Base-by-base conservation (phyloP, 2,329 filamentous ascomycete genomes). In the Aaosphaeria arxii region DNA sequence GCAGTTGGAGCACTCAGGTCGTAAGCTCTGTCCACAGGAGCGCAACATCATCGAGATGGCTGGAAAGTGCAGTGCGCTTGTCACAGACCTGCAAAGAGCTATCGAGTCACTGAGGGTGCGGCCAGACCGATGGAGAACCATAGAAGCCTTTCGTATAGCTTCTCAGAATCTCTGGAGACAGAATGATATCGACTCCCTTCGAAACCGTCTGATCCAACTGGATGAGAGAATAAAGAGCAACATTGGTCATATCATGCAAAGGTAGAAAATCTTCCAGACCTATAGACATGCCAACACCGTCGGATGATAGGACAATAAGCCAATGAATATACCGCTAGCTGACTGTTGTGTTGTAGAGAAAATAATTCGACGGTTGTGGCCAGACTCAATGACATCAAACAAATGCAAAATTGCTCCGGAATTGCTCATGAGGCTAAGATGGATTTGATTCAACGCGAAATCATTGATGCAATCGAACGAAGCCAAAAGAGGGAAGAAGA, bases 11-110 rank as follows among this genome's bases (percentile, higher is more conserved):
- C 9, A 24, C 4, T 47, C 30, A 11, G 38, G 38, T 6, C 17
- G 39, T 7, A 5, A 43, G n/a, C 42, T 47, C 11, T 51, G 42
- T 11, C 13, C 40, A 36, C 45, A 51, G 44, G 48, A 51, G 24
- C 7, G 5, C 9, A 7, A 32, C 24, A 46, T 42, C 29, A n/a
- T 42, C 11, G 39, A 42, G 3, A 46, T 48, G 46, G 46, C 46
- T 3, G 11, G 6, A 30, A 43, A 51, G 31, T 51, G 49, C 29
- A 41, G 48, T 13, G 13, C 33, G 3, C 30, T 51, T 5, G 40
- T 36, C 4, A 13, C 4, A 6, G 33, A 46, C 11, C 6, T 51
- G 17, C 32, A 17, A 36, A 39, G 11, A n/a, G 29, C 31, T 6
- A 40, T 46, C 29, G 17, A 44, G 11, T 24, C 24, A 7, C 43